These are phyloP conservation scores for Babesia divergens DNA, from an alignment of 169 alveolate genomes.

Conservation along the genomic window DNA sequence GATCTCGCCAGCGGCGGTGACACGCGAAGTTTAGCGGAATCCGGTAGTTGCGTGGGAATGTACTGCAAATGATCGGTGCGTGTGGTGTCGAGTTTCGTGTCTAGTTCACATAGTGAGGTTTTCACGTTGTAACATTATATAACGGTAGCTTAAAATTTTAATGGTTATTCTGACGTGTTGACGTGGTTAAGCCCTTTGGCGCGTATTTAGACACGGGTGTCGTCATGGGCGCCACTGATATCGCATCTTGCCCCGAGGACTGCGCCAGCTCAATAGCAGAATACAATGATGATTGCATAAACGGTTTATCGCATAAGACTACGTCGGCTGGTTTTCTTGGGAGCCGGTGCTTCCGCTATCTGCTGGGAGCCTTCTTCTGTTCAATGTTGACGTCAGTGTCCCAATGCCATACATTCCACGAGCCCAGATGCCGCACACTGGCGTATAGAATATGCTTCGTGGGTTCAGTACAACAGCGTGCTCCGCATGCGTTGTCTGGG, in stretches of 20 bases:
- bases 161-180: not conserved
- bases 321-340: not conserved
- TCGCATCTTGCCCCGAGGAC: slow-evolving; percentile 1
- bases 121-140: no score
- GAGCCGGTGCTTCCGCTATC: not conserved
- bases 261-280: not conserved
- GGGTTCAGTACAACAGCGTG: not conserved
- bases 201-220: not conserved
- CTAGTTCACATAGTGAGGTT: no score
- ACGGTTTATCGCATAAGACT: not conserved
- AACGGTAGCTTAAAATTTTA: not conserved
- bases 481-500: not conserved
- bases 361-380: not conserved
- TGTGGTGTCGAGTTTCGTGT: no score
- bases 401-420: not conserved
- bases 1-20: not conserved
- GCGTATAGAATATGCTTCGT: not conserved
- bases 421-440: not conserved
- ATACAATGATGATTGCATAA: not conserved
- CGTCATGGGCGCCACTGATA: not conserved
- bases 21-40: not conserved
- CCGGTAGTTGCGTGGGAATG: not conserved
- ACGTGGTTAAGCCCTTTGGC: not conserved
- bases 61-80: not conserved
- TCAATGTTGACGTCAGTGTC: not conserved